Evolutionary conservation across 208 protist genomes (phyloP).

Genomic region (Balamuthia mandrillaris): DNA sequence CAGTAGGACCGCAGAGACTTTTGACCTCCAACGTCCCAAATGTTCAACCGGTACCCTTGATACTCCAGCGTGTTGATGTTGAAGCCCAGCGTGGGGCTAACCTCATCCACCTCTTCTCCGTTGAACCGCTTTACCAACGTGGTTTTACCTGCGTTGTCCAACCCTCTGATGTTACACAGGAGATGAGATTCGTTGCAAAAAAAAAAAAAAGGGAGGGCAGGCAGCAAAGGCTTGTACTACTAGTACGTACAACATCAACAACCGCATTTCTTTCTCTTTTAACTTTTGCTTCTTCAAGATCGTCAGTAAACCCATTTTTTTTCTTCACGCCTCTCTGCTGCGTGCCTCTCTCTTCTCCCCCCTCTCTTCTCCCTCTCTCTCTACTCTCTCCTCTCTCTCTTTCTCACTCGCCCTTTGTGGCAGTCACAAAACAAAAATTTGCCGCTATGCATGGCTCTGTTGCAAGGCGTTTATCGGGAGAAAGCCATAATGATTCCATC

Average conservation of each 20-base stretch:
- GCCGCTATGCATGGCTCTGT: too few species aligned
- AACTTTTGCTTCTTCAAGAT: constrained; percentile 96
- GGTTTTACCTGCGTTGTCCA: constrained; percentile 98
- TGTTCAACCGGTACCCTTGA: constrained; percentile 89
- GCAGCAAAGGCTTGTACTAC: constrained; percentile 22
- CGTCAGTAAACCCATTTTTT: constrained; percentile 97
- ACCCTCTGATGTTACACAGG: constrained; percentile 61
- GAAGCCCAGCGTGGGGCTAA: constrained; percentile 97
- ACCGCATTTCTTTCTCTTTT: constrained; percentile 98
- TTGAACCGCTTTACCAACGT: constrained; percentile 98
- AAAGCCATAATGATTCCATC: too few species aligned
- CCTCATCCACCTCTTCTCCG: constrained; percentile 93
- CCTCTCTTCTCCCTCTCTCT: too few species aligned
- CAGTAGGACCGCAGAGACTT: constrained; percentile 96
- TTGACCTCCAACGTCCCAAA: constrained; percentile 99
- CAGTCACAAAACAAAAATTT: too few species aligned
- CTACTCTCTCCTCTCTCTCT: too few species aligned
- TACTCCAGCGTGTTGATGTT: constrained; percentile 97
- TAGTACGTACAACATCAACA: constrained; percentile 88
- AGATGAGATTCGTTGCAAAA: too few species aligned
- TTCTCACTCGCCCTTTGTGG: too few species aligned
- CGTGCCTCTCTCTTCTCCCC: too few species aligned
- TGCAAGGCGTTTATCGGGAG: too few species aligned
- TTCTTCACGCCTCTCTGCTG: too few species aligned
- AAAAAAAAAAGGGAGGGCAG: background rate